Conservation (phyloP, 2,329 filamentous ascomycete species). For the Apiospora rasikravindrae region DNA sequence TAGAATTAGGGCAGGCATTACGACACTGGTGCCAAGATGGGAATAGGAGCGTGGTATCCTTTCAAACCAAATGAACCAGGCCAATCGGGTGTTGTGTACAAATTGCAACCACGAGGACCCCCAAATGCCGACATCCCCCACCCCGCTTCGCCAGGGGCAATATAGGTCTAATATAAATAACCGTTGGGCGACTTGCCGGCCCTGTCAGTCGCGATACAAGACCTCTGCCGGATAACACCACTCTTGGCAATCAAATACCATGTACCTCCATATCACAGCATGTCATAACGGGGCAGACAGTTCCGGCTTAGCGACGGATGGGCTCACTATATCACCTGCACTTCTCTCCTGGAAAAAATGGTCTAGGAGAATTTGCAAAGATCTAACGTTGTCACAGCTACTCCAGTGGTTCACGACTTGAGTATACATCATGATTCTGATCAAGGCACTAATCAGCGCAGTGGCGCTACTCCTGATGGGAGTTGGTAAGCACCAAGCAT, state of each 20-base stretch:
- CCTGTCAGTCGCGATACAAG: background rate
- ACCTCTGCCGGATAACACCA: constrained; percentile 4
- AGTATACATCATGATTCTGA: background rate
- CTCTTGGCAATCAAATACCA: constrained; percentile 9
- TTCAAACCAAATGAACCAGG: background rate
- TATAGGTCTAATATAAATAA: background rate
- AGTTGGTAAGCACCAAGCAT: background rate
- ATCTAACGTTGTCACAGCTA: background rate
- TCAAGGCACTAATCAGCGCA: background rate
- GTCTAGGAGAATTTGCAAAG: background rate
- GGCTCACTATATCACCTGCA: background rate
- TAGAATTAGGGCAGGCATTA: background rate
- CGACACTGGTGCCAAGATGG: background rate
- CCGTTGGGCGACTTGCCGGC: background rate
- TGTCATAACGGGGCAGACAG: constrained; percentile 5
- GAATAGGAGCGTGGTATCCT: background rate
- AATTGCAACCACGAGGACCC: constrained; percentile 9
- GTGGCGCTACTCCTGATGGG: constrained; percentile 1
- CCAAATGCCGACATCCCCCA: constrained; percentile 11
- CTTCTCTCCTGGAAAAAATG: background rate
- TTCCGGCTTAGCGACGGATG: background rate
- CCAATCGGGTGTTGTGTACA: constrained; percentile 12
- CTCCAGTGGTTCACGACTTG: background rate
- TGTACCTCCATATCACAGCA: background rate
- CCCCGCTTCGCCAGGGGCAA: constrained; percentile 8